These are phyloP conservation scores for Colletotrichum sp. DNA, from an alignment of 2,329 filamentous ascomycete genomes.

Conservation along the genomic window DNA sequence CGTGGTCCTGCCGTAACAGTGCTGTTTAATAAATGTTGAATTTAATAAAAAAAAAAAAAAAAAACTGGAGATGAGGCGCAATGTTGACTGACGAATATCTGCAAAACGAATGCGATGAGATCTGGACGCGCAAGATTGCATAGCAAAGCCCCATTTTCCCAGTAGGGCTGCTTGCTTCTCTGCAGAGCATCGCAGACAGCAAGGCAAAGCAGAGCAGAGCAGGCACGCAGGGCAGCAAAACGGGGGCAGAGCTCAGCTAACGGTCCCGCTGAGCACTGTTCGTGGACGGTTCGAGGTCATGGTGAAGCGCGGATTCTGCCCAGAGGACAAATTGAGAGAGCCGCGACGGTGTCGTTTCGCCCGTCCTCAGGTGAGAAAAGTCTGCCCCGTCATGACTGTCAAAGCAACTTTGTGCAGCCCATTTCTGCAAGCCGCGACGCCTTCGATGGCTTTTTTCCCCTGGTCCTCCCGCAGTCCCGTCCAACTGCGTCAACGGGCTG, in stretches of 20 bases:
- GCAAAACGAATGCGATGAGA: background rate
- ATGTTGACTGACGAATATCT: background rate
- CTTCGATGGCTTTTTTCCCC: background rate
- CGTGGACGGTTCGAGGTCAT: background rate
- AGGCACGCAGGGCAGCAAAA: background rate
- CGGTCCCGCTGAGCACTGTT: background rate
- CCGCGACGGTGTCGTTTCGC: slow-evolving; percentile 7
- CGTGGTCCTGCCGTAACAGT: too few relatives aligned
- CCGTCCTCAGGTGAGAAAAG: slow-evolving; percentile 1
- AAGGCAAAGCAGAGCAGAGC: background rate
- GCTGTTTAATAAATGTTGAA: too few relatives aligned
- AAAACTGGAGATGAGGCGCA: background rate
- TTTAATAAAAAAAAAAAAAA: background rate
- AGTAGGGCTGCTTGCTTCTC: background rate
- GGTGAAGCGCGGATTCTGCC: background rate
- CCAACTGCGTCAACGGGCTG: background rate
- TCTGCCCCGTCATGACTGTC: slow-evolving; percentile 13
- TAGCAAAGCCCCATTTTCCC: background rate
- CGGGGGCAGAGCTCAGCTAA: background rate
- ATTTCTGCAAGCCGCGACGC: background rate
- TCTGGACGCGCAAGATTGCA: background rate
- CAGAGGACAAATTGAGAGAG: background rate
- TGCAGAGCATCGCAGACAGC: background rate
- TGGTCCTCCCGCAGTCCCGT: background rate
- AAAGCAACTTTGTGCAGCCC: slow-evolving; percentile 7